phyloP scores from a whole-genome alignment of 805 yeast species.

The Millerozyma miso region DNA sequence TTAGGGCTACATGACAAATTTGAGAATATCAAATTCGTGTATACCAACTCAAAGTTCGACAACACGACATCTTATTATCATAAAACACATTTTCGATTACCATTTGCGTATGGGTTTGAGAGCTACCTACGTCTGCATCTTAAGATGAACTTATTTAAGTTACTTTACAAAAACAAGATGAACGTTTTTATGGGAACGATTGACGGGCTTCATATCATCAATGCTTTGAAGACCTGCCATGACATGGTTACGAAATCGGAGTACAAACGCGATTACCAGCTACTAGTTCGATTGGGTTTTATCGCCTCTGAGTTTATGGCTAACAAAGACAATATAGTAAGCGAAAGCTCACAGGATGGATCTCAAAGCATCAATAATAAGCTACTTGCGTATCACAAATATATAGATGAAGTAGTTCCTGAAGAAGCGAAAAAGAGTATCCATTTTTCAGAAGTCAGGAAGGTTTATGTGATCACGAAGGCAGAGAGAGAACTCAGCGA shows the following conservation, averaged over 20 bases:
- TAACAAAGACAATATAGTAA: not conserved
- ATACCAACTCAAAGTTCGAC: constrained; percentile 11
- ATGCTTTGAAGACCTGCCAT: not conserved
- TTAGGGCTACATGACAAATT: constrained; percentile 8
- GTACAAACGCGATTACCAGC: not conserved
- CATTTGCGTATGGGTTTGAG: constrained; percentile 16
- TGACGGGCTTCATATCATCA: constrained; percentile 1
- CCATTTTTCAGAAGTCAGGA: constrained; percentile 8
- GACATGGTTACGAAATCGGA: not conserved
- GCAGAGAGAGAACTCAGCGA: constrained; percentile 6
- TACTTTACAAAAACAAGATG: constrained; percentile 7
- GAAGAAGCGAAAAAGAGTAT: constrained; percentile 5
- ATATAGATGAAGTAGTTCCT: constrained; percentile 4
- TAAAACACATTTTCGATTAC: constrained; percentile 5
- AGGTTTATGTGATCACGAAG: constrained; percentile 3
- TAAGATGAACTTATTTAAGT: constrained; percentile 9
- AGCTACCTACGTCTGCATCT: constrained; percentile 11
- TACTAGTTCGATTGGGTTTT: not conserved
- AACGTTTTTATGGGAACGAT: not conserved
- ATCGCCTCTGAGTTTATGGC: not conserved
- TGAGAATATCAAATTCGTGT: constrained; percentile 13
- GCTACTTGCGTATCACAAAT: not conserved
- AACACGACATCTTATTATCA: constrained; percentile 10
- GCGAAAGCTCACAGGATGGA: not conserved
- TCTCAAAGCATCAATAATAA: not conserved